phyloP scores from a whole-genome alignment of 805 yeast species.

The Saturnispora besseyi region DNA sequence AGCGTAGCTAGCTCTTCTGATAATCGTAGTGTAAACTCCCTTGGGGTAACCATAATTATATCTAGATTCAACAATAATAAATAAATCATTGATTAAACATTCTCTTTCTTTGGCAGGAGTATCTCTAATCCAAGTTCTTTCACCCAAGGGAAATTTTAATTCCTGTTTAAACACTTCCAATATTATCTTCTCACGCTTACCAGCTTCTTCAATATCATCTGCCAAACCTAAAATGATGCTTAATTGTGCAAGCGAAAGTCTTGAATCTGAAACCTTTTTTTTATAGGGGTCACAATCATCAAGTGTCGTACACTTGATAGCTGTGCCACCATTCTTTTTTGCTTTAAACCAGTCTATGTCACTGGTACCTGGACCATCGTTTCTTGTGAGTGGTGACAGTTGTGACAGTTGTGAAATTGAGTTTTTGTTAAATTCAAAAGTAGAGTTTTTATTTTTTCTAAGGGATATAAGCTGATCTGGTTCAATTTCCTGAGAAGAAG shows the following conservation, averaged over 20 bases:
- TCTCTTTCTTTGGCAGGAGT: slow-evolving; percentile 48
- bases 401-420: not conserved
- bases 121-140: slow-evolving; percentile 79
- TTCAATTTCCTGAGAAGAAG: too few relatives aligned
- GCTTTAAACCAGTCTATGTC: not conserved
- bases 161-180: slow-evolving; percentile 44
- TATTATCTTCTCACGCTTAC: slow-evolving; percentile 44
- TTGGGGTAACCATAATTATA: slow-evolving; percentile 46
- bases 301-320: not conserved
- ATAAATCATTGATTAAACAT: slow-evolving; percentile 39
- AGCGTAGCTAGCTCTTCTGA: slow-evolving; percentile 73
- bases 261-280: slow-evolving; percentile 35
- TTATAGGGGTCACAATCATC: not conserved
- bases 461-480: too few relatives aligned
- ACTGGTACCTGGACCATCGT: not conserved
- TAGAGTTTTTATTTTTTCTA: too few relatives aligned
- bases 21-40: slow-evolving; percentile 56
- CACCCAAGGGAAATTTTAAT: slow-evolving; percentile 65
- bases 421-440: not conserved
- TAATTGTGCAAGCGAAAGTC: slow-evolving; percentile 49
- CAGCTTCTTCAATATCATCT: slow-evolving; percentile 46
- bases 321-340: not conserved
- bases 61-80: slow-evolving; percentile 35
- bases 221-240: slow-evolving; percentile 41
- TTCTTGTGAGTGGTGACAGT: not conserved